These are phyloP conservation scores for Gonapodya sp. DNA, from an alignment of 192 early-diverging fungal species.

Conservation along the genomic window DNA sequence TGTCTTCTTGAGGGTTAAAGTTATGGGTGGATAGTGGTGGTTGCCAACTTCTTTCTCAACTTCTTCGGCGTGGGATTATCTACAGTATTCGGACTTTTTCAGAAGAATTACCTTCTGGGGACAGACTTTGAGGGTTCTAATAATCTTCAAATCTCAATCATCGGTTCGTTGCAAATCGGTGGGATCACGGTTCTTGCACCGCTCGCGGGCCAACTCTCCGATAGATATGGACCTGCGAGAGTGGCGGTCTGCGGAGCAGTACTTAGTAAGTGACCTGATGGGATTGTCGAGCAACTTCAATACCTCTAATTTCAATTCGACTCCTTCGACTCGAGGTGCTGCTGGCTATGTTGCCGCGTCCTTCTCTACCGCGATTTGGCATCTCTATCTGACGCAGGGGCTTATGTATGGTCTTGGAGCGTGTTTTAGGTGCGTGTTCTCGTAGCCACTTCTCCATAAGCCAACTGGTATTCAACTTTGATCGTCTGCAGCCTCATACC, in stretches of 20 bases:
- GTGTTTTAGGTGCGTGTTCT: constrained; percentile 40
- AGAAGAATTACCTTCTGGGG: constrained; percentile 24
- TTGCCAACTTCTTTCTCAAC: constrained; percentile 27
- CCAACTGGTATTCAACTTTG: no score
- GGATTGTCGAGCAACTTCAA: no score
- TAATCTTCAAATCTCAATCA: constrained; percentile 5
- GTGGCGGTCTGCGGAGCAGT: background rate
- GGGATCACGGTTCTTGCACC: background rate
- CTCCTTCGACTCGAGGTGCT: constrained; percentile 11
- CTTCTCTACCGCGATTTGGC: constrained; percentile 54
- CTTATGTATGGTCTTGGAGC: constrained; percentile 49
- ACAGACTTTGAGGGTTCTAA: background rate
- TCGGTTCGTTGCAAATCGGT: background rate
- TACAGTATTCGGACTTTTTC: constrained; percentile 36
- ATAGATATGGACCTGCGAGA: background rate
- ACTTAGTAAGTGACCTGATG: background rate
- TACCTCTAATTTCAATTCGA: no score
- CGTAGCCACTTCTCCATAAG: constrained; percentile 47
- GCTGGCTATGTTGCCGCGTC: constrained; percentile 31
- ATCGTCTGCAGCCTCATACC: constrained; percentile 44
- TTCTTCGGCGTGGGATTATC: constrained; percentile 31
- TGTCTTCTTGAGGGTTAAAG: no score
- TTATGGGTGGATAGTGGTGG: constrained; percentile 33
- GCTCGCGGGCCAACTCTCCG: constrained; percentile 1
- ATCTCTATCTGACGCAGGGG: constrained; percentile 54